phyloP scores from a whole-genome alignment of 345 rosid species.

The Limnanthes douglasii region DNA sequence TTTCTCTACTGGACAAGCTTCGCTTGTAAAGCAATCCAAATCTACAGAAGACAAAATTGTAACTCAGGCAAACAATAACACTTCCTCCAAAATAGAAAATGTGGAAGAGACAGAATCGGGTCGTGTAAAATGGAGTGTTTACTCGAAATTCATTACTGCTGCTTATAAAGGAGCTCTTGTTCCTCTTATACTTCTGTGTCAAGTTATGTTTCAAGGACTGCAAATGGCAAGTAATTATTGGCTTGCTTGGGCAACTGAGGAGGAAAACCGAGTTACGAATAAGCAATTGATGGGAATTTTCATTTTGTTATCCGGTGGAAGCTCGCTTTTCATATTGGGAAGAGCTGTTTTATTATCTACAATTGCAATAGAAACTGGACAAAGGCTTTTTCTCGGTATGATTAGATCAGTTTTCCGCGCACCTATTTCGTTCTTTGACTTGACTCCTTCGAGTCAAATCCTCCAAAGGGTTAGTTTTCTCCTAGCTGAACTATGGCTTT shows the following conservation, averaged over 20 bases:
- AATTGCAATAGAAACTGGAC: constrained; percentile 47
- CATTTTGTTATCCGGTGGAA: constrained; percentile 32
- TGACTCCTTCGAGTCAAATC: constrained; percentile 59
- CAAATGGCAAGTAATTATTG: constrained; percentile 79
- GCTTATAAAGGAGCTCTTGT: constrained; percentile 63
- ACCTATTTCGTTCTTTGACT: constrained; percentile 66
- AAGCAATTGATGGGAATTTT: constrained; percentile 32
- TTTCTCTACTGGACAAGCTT: no score
- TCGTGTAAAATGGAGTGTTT: constrained; percentile 40
- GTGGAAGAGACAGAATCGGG: constrained; percentile 80
- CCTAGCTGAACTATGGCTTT: not conserved
- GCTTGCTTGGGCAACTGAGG: constrained; percentile 72
- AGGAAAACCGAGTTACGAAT: constrained; percentile 22
- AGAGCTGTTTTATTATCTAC: constrained; percentile 31
- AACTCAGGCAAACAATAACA: constrained; percentile 17
- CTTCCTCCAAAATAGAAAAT: constrained; percentile 23
- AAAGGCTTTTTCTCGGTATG: constrained; percentile 49
- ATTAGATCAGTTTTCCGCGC: constrained; percentile 44
- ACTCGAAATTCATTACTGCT: constrained; percentile 43
- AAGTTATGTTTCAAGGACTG: constrained; percentile 40
- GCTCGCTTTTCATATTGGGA: constrained; percentile 34
- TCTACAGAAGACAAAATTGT: constrained; percentile 15
- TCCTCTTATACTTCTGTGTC: constrained; percentile 44
- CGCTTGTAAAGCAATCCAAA: constrained; percentile 7
- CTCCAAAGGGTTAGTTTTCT: constrained; percentile 37